phyloP scores from a whole-genome alignment of 306 rosid species.

The Pueraria montana region DNA sequence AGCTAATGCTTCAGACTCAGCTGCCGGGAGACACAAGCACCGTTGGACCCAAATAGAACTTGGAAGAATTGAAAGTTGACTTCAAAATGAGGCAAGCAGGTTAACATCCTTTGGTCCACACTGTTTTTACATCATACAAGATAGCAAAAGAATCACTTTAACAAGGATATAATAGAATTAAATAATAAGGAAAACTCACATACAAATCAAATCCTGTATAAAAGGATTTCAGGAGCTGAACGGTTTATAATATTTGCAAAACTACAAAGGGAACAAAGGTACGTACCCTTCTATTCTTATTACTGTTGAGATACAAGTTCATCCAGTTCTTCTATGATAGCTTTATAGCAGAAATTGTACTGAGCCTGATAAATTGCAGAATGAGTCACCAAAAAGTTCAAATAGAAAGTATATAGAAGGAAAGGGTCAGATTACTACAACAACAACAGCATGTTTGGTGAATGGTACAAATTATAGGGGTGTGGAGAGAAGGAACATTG shows the following conservation, averaged over 20 bases:
- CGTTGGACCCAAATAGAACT: constrained; percentile 41
- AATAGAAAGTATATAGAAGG: background rate
- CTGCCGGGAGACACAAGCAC: constrained; percentile 3
- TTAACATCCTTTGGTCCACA: constrained; percentile 35
- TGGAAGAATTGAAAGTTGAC: constrained; percentile 33
- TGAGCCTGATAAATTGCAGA: constrained; percentile 61
- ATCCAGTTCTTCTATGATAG: constrained; percentile 75
- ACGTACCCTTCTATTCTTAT: constrained; percentile 52
- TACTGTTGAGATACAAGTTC: constrained; percentile 66
- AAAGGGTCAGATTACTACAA: no score
- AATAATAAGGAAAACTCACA: constrained; percentile 17
- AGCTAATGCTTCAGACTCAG: constrained; percentile 11
- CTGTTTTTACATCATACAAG: constrained; percentile 38
- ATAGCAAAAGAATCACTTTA: constrained; percentile 14
- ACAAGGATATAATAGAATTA: constrained; percentile 14
- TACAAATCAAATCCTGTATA: background rate
- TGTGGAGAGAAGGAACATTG: no score
- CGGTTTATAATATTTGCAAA: constrained; percentile 19
- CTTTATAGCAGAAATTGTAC: constrained; percentile 69
- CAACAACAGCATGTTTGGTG: no score
- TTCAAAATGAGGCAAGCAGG: constrained; percentile 45
- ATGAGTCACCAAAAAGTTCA: constrained; percentile 38
- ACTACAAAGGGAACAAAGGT: constrained; percentile 32
- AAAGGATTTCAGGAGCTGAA: constrained; percentile 35
- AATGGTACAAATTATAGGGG: no score